Conservation (phyloP, 2,329 filamentous ascomycete species). For the Hypoxylon sp. region DNA sequence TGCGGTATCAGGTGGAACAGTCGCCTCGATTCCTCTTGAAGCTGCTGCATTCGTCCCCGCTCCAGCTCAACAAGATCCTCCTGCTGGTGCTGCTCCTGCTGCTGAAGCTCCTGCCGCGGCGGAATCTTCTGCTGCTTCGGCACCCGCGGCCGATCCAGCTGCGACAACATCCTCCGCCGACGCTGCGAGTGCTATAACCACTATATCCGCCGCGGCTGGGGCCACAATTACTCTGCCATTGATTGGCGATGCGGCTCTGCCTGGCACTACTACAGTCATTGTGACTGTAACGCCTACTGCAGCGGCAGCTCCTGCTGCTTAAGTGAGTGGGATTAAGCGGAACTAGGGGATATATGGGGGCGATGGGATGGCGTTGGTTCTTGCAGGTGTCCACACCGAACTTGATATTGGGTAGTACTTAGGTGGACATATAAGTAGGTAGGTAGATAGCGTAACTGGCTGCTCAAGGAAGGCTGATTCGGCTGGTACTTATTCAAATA, state of each 20-base stretch:
- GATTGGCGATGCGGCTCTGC: slow-evolving; percentile 1
- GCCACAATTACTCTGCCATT: slow-evolving; percentile 28
- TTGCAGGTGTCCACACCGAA: too few relatives aligned
- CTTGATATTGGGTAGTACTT: too few relatives aligned
- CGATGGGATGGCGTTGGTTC: neutral
- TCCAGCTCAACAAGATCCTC: slow-evolving; percentile 34
- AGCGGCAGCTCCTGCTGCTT: slow-evolving; percentile 21
- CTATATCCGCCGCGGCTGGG: slow-evolving; percentile 8
- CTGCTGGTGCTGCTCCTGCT: slow-evolving; percentile 34
- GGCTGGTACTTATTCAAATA: neutral
- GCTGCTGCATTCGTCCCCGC: slow-evolving; percentile 52
- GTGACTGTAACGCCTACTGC: slow-evolving; percentile 35
- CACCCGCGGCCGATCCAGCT: slow-evolving; percentile 5
- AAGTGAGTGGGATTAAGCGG: neutral
- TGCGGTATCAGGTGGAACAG: slow-evolving; percentile 50
- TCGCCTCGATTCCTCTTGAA: slow-evolving; percentile 51
- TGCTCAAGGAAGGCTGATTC: neutral
- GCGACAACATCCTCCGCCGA: slow-evolving; percentile 13
- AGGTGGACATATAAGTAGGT: too few relatives aligned
- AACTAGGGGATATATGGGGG: neutral
- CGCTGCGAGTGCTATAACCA: neutral
- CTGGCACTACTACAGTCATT: slow-evolving; percentile 31
- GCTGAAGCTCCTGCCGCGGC: slow-evolving; percentile 17
- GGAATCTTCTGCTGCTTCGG: neutral
- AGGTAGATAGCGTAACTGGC: neutral